Evolutionary conservation across 306 rosid genomes (phyloP).

Genomic region (Prunus armeniaca): DNA sequence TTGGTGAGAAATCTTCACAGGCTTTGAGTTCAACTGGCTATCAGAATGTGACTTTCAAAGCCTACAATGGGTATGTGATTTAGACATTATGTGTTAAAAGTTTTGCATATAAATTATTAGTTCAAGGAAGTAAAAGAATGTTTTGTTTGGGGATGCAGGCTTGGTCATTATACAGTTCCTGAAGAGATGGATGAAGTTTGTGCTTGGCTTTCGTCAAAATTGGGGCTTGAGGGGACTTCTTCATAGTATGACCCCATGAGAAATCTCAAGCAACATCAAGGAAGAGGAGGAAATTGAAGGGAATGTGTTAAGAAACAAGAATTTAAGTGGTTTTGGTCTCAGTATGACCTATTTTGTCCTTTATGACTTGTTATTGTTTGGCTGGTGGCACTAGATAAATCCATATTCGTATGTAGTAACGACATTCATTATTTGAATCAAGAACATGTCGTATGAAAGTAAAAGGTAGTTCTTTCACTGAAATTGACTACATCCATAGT

Average conservation of each 20-base stretch:
- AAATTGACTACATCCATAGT: too few species aligned
- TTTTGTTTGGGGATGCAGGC: conserved; percentile 43
- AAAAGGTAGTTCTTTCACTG: not conserved
- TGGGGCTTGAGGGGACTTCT: conserved; percentile 69
- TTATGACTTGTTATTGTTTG: conserved; percentile 11
- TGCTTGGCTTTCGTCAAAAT: conserved; percentile 66
- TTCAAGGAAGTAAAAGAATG: not conserved
- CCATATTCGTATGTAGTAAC: conserved; percentile 3
- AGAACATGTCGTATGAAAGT: conserved; percentile 5
- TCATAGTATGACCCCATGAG: conserved; percentile 17
- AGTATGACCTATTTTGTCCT: not conserved
- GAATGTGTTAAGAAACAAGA: conserved; percentile 4
- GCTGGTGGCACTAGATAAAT: conserved; percentile 3
- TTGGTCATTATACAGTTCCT: conserved; percentile 89
- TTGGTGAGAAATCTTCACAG: conserved; percentile 82
- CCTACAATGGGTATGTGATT: conserved; percentile 58
- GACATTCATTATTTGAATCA: conserved; percentile 8
- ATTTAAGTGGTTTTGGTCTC: conserved; percentile 1
- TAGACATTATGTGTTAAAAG: not conserved
- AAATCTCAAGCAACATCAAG: not conserved
- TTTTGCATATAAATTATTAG: not conserved
- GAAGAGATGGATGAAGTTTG: conserved; percentile 94
- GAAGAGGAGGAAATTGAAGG: not conserved
- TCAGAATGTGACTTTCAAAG: conserved; percentile 73
- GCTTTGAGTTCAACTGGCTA: conserved; percentile 59